Conservation (phyloP, 2,329 filamentous ascomycete genomes). For the Cordyceps fumosorosea region DNA sequence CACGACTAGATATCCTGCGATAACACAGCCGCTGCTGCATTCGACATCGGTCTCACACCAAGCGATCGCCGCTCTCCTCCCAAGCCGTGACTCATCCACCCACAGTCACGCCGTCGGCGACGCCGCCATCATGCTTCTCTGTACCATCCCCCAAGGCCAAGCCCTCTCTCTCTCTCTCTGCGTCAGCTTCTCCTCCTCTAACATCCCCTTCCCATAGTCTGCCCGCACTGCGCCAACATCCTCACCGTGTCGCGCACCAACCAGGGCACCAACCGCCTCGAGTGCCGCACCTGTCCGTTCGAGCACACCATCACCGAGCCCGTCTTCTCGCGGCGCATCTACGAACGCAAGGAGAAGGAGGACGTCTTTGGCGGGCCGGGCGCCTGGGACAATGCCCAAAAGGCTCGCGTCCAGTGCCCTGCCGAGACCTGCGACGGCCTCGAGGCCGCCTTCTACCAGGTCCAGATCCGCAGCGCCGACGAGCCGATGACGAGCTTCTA, state of each 20-base stretch:
- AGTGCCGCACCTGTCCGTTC: constrained; percentile 94
- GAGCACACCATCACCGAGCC: constrained; percentile 73
- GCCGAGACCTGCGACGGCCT: constrained; percentile 72
- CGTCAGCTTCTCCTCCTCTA: background rate
- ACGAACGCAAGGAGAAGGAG: constrained; percentile 81
- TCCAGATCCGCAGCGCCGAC: constrained; percentile 96
- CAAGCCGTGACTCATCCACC: background rate
- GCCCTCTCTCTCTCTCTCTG: background rate
- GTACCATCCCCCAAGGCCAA: constrained; percentile 34
- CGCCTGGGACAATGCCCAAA: constrained; percentile 88
- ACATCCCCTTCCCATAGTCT: constrained; percentile 48
- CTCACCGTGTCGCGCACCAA: constrained; percentile 62
- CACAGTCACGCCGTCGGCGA: background rate
- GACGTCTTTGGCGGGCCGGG: constrained; percentile 84
- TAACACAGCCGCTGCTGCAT: background rate
- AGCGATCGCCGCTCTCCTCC: background rate
- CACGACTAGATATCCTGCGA: background rate
- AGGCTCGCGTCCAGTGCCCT: constrained; percentile 75
- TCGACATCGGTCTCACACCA: background rate
- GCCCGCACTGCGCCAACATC: constrained; percentile 77
- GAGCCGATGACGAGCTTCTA: constrained; percentile 98
- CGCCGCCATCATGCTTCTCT: constrained; percentile 52
- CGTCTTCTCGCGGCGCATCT: constrained; percentile 76
- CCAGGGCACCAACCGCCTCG: constrained; percentile 69
- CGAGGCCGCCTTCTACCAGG: constrained; percentile 89